A percentile compares a stretch with the other conserved stretches of the same genome.
Conservation (phyloP, 1,139 yeast genomes). For the Nakaseomyces kungkrabaensis region DNA sequence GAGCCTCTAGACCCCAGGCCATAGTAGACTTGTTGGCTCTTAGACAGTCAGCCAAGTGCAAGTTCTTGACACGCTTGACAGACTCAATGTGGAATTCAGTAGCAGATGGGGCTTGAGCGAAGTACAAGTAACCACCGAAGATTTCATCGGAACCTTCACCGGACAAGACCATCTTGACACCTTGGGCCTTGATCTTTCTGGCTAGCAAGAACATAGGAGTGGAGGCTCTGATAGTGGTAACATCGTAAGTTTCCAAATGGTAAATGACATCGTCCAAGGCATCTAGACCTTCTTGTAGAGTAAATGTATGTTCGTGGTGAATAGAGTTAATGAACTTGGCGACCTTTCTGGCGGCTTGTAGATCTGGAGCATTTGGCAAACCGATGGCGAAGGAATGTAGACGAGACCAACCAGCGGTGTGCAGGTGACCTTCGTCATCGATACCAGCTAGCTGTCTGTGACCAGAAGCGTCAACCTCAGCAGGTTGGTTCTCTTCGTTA, state of each 20-base stretch:
- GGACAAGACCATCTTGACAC: slow-evolving; percentile 96
- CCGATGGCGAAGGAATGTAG: slow-evolving; percentile 96
- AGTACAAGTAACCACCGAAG: slow-evolving; percentile 96
- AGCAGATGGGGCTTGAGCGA: slow-evolving; percentile 91
- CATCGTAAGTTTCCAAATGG: slow-evolving; percentile 96
- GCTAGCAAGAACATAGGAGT: slow-evolving; percentile 97
- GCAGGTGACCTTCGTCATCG: slow-evolving; percentile 76
- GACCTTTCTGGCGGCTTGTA: slow-evolving; percentile 91
- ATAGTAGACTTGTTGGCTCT: slow-evolving; percentile 98
- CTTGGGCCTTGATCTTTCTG: slow-evolving; percentile 97
- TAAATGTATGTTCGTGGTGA: slow-evolving; percentile 96
- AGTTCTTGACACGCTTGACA: slow-evolving; percentile 91
- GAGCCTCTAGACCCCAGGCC: slow-evolving; percentile 99
- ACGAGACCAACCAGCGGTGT: slow-evolving; percentile 69
- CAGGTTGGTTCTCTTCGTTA: slow-evolving; percentile 34
- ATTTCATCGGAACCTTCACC: slow-evolving; percentile 99
- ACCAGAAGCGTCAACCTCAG: slow-evolving; percentile 33
- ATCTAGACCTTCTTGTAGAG: slow-evolving; percentile 92
- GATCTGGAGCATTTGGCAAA: slow-evolving; percentile 95
- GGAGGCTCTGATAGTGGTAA: slow-evolving; percentile 96
- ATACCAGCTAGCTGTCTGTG: slow-evolving; percentile 73
- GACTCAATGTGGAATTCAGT: slow-evolving; percentile 91
- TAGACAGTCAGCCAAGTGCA: slow-evolving; percentile 92
- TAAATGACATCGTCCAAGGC: slow-evolving; percentile 89
- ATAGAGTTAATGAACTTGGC: slow-evolving; percentile 91